Evolutionary conservation across 2,329 filamentous ascomycete species (phyloP), one percentile per base, ranked within the genome.

Genomic region (Colletotrichum cereale): DNA sequence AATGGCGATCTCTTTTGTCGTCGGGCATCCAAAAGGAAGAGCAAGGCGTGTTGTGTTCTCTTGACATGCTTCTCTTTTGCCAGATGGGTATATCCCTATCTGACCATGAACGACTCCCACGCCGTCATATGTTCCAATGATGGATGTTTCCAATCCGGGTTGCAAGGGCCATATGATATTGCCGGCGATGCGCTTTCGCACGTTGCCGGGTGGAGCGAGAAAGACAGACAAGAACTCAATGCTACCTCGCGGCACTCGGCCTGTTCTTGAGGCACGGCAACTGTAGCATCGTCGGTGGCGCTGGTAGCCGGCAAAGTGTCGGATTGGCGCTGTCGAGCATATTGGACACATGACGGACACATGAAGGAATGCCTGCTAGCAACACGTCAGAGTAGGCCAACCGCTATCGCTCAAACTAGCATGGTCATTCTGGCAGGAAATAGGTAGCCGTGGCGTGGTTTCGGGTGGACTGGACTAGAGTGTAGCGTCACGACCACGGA

Each of bases 291-390:
- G 24, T 58, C 34, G 12, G 42, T 60, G 64, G 53, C 68, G 58
- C 52, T 58, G 65, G 65, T 57, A 63, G 29, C 60, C 58, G 65
- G 48, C 53, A 57, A 14, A 8, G 52, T 55, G 14, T 34, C 5
- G 62, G 16, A n/a, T 50, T 26, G 31, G 36, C 24, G 24, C 14
- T 53, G 18, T 47, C 29, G n/a, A 44, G 12, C 6, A 11, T 31
- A 36, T 36, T 31, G n/a, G 31, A n/a, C 61, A 53, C 48, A 48
- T 38, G 42, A 34, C 26, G 11, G 31, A n/a, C 34, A 34, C n/a
- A 55, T 52, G 7, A 40, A 36, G 40, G 44, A 18, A 48, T 18
- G 10, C 12, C 24, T 14, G 29, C 7, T 36, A 21, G 50, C 53
- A 38, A 14, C 12, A 14, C 12, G 6, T 18, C 31, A n/a, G 31